A percentile compares a stretch with the other conserved stretches of the same genome.
Conservation (phyloP, 225 moss, liverwort and hornwort species). For the Lunularia cruciata region DNA sequence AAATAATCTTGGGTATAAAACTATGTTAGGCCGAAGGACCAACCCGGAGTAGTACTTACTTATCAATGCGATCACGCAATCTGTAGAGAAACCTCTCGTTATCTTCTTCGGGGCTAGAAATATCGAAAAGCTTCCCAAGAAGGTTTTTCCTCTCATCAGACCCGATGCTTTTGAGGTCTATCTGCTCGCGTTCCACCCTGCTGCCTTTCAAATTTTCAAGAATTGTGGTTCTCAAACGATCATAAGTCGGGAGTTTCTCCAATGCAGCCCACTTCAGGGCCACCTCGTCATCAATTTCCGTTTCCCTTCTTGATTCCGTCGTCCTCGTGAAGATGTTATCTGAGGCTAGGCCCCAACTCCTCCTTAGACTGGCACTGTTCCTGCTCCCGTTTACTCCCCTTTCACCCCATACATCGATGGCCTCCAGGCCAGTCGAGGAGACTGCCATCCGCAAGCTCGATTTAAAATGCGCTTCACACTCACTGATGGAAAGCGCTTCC, state of each 20-base stretch:
- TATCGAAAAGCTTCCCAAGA: slow-evolving; percentile 33
- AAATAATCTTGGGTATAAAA: no score
- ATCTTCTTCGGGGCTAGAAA: slow-evolving; percentile 41
- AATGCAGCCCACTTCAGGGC: slow-evolving; percentile 48
- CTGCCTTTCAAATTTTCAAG: slow-evolving; percentile 38
- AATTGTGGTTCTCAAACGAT: slow-evolving; percentile 43
- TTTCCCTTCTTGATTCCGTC: slow-evolving; percentile 13
- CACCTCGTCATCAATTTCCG: slow-evolving; percentile 36
- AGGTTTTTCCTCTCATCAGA: slow-evolving; percentile 37
- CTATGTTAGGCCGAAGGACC: no score
- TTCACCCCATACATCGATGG: slow-evolving; percentile 6
- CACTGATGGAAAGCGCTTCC: no score
- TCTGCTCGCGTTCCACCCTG: slow-evolving; percentile 30
- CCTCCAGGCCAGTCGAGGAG: neutral
- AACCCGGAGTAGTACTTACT: slow-evolving; percentile 29
- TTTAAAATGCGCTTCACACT: neutral
- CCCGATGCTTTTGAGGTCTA: slow-evolving; percentile 36
- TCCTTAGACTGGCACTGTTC: neutral
- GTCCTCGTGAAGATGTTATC: slow-evolving; percentile 36
- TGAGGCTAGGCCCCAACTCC: slow-evolving; percentile 6
- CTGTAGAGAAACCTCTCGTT: slow-evolving; percentile 43
- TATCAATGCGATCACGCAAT: slow-evolving; percentile 44
- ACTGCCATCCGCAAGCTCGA: slow-evolving; percentile 5
- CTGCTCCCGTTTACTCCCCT: neutral
- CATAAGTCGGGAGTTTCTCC: slow-evolving; percentile 51